A percentile compares a stretch with the other conserved stretches of the same genome.
Evolutionary conservation across 805 yeast species (phyloP).

Genomic region (Suhomyces tanzawaensis): DNA sequence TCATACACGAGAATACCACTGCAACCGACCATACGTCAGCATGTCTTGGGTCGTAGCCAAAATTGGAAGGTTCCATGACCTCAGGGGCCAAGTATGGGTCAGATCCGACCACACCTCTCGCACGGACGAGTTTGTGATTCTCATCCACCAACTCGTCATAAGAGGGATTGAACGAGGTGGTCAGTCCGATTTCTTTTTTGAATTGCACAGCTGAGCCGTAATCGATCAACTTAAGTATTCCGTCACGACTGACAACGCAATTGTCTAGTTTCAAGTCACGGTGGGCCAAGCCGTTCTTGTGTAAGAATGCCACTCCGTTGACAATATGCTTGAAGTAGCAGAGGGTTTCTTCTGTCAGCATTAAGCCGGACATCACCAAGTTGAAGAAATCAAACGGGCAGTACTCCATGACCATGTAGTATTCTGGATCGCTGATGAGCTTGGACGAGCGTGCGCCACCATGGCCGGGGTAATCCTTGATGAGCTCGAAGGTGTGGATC

Average conservation of each 20-base stretch:
- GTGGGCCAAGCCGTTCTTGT: slow-evolving; percentile 83
- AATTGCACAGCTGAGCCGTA: slow-evolving; percentile 91
- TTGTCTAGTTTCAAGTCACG: slow-evolving; percentile 91
- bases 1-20: slow-evolving; percentile 88
- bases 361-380: slow-evolving; percentile 83
- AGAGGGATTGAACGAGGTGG: slow-evolving; percentile 3
- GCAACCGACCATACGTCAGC: slow-evolving; percentile 95
- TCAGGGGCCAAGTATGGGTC: slow-evolving; percentile 97
- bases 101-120: slow-evolving; percentile 88
- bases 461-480: slow-evolving; percentile 48
- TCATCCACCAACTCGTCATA: slow-evolving; percentile 35
- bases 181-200: slow-evolving; percentile 45
- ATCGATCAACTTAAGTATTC: slow-evolving; percentile 83
- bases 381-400: slow-evolving; percentile 91
- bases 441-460: neutral
- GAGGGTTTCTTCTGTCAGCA: slow-evolving; percentile 65
- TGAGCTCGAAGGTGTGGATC: slow-evolving; percentile 75
- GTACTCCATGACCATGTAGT: slow-evolving; percentile 86
- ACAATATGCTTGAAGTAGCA: slow-evolving; percentile 85
- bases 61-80: slow-evolving; percentile 48
- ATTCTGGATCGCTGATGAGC: slow-evolving; percentile 25
- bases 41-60: slow-evolving; percentile 77
- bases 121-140: slow-evolving; percentile 50
- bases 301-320: slow-evolving; percentile 73
- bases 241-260: slow-evolving; percentile 75